A percentile compares a stretch with the other conserved stretches of the same genome.
Evolutionary conservation across 352 stramenopile species (phyloP).

Genomic region (Elongisporangium anandrum): DNA sequence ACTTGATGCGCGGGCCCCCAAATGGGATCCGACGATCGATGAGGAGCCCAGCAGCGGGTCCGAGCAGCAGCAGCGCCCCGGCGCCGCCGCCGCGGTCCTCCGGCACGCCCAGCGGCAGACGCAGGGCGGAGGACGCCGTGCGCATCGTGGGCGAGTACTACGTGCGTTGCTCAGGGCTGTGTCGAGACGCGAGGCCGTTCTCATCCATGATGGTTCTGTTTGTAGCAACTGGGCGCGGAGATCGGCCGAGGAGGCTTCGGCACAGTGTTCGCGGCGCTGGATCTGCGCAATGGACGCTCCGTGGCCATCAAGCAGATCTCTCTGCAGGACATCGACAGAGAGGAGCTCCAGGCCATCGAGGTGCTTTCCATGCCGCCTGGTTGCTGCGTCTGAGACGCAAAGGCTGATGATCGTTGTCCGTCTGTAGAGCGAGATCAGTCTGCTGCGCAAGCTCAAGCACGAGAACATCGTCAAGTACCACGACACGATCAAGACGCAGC

Average conservation of each 20-base stretch:
- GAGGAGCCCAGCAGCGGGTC: not conserved
- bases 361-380: too few relatives aligned
- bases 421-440: conserved; percentile 84
- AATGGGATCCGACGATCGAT: not conserved
- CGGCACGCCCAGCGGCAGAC: conserved; percentile 6
- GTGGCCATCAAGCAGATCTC: conserved; percentile 88
- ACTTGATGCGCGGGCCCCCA: not conserved
- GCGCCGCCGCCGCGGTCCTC: not conserved
- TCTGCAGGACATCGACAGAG: conserved; percentile 78
- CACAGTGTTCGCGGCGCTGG: conserved; percentile 86
- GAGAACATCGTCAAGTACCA: conserved; percentile 96
- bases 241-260: conserved; percentile 91
- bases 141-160: conserved; percentile 75
- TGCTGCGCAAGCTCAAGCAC: conserved; percentile 92
- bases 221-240: conserved; percentile 87
- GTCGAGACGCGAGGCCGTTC: not conserved
- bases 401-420: not conserved
- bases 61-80: not conserved
- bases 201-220: conserved; percentile 7
- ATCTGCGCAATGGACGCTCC: conserved; percentile 75
- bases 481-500: conserved; percentile 89
- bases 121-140: conserved; percentile 43
- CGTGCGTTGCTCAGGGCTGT: conserved; percentile 21
- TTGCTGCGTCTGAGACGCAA: not conserved
- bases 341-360: conserved; percentile 80